Evolutionary conservation across 2,329 filamentous ascomycete species (phyloP).

Genomic region (Mollisia scopiformis): DNA sequence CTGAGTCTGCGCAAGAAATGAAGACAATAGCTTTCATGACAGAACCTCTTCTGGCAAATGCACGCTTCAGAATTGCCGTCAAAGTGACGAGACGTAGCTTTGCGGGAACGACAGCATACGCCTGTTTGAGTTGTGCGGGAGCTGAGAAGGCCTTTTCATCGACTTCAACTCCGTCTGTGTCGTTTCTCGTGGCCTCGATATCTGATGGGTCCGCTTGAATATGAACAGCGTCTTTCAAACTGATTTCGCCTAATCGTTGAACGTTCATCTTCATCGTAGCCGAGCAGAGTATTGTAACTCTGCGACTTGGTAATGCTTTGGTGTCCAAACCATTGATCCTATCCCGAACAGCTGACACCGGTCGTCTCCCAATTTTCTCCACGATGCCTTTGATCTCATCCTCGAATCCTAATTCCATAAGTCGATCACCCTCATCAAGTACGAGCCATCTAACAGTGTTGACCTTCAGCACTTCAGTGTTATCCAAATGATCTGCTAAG

Average conservation of each 20-base stretch:
- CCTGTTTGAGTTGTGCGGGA: constrained; percentile 91
- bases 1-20: constrained; percentile 94
- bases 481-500: constrained; percentile 87
- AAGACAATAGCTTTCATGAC: constrained; percentile 98
- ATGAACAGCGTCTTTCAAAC: constrained; percentile 88
- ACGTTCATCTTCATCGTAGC: constrained; percentile 99
- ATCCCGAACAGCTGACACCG: constrained; percentile 52
- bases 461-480: constrained; percentile 87
- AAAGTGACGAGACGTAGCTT: constrained; percentile 91
- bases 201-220: constrained; percentile 67
- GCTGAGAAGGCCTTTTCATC: constrained; percentile 69
- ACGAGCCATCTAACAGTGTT: constrained; percentile 92
- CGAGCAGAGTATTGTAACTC: constrained; percentile 89
- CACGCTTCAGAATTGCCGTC: constrained; percentile 79
- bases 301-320: constrained; percentile 69
- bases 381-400: constrained; percentile 91
- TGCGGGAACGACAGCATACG: constrained; percentile 83
- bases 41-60: constrained; percentile 85
- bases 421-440: constrained; percentile 92
- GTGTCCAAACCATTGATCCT: constrained; percentile 61
- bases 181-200: constrained; percentile 53
- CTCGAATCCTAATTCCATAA: constrained; percentile 98
- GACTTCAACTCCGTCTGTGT: constrained; percentile 48
- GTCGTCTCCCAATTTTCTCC: constrained; percentile 70
- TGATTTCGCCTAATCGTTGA: constrained; percentile 90